These are phyloP conservation scores for Puccinia brachypodii DNA, from an alignment of 1,284 basidiomycete genomes.

Conservation along the genomic window DNA sequence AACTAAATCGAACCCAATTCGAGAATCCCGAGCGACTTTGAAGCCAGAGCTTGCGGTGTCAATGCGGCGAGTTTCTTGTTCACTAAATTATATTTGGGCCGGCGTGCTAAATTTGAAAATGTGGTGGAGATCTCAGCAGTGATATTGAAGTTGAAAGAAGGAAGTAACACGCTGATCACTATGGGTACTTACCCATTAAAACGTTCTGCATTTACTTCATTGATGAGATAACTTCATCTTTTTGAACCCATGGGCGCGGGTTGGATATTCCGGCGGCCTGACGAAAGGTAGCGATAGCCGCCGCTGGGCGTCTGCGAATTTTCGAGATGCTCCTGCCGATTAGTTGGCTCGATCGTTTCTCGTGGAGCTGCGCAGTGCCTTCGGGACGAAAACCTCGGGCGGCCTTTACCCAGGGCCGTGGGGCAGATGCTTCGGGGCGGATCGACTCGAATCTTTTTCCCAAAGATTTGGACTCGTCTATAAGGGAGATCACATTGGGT, in stretches of 20 bases:
- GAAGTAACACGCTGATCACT: background rate
- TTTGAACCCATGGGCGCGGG: conserved; percentile 19
- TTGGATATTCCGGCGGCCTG: conserved; percentile 13
- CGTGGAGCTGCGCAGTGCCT: background rate
- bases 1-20: conserved; percentile 13
- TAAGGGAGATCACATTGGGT: background rate
- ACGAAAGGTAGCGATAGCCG: background rate
- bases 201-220: background rate
- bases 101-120: background rate
- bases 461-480: conserved; percentile 7
- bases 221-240: conserved; percentile 20
- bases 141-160: background rate
- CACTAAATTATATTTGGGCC: background rate
- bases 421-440: conserved; percentile 21
- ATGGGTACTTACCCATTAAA: background rate
- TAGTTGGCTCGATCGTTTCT: background rate
- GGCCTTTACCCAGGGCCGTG: conserved; percentile 18
- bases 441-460: conserved; percentile 9
- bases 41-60: background rate
- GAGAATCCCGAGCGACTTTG: background rate
- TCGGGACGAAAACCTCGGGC: background rate
- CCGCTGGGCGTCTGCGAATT: background rate
- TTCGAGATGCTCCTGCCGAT: background rate
- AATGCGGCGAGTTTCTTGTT: background rate
- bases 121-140: background rate